Evolutionary conservation across 495 filamentous ascomycete genomes (phyloP), one percentile per base, ranked within the genome.

Genomic region (Massariosphaeria phaeospora): DNA sequence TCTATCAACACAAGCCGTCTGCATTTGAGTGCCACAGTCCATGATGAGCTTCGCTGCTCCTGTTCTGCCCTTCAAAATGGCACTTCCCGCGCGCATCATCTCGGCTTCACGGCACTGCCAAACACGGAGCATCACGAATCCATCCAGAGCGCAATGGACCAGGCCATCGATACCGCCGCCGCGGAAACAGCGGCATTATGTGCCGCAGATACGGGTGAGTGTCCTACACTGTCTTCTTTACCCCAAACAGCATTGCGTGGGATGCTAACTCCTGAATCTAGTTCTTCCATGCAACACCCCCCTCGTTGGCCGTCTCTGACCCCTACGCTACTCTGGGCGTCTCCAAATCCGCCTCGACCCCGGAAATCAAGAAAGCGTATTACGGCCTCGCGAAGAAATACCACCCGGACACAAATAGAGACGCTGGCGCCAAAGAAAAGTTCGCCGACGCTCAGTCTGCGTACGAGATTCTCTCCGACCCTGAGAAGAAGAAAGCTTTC

Each of bases 301-400:
- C 71, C 13, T 69, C 77, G 18, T 68, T 78, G 38, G 83, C 86
- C 2, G 78, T 82, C 18, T 79, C 85, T 63, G 83, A 98, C 64
- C 93, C 93, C 7, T 98, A 98, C 68, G 80, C 79, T 48, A 73
- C 84, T 26, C 82, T 98, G 30, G 93, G 91, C n/a, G 84, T 98
- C 12, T 74, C 76, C 52, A 91, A 88, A 67, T 75, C 68, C 34
- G 88, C 93, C 12, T 84, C 88, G n/a, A 70, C 87, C 4, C 67
- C 81, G 48, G 94, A 96, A 6, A 96, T 98, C 64, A 98, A 98
- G 67, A 97, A 96, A 70, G 91, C 93, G 1, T 98, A 98, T 75
- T 98, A 98, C 69, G 84, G 89, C 47, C 74, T 96, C 55, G 93
- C 93, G n/a, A 97, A 97, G 72, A 97, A 96, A 67, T 98, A 83